Evolutionary conservation across 225 moss, liverwort and hornwort genomes (phyloP), one percentile per base, ranked within the genome.

Genomic region (Straminergon stramineum): DNA sequence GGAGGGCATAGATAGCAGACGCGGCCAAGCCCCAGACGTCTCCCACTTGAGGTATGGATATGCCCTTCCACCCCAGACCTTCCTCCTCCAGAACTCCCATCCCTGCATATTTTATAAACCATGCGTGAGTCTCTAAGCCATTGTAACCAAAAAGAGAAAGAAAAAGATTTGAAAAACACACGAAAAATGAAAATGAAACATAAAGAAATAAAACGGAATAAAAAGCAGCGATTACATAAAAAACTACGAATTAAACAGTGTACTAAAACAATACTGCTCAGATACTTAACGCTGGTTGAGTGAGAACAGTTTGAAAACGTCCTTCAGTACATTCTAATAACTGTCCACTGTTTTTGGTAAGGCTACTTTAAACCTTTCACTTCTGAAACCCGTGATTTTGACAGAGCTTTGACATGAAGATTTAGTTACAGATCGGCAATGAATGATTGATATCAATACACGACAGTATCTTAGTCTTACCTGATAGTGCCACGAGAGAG

Each of bases 11-110:
- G 51, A 96, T 89, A 51, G 92, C 92, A 12, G 98, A 94, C 17
- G 95, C 95, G 32, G 92, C 96, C 94, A 95, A 88, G 10, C 96
- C 96, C 98, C 98, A 97, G 35, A 95, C 75, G 86, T 98, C 95
- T 84, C 91, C 95, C 75, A 96, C 90, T 85, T 97, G 96, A 34
- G 98, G 98, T 34, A 94, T 86, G 12, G 95, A 93, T 57, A 98
- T 84, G 35, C 96, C 98, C 85, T 91, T 94, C 98, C 98, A 97
- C 15, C 95, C 98, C 24, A 95, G 82, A n/a, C 98, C 96, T 90
- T 97, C 98, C 92, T 97, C 98, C 85, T 98, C 97, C 83, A 97
- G 73, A 10, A 98, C 86, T 61, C 98, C 98, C 98, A 98, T 98
- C n/a, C 98, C 98, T 97, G 89, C 90, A 87, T 41, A 64, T 27